Base-by-base conservation (phyloP, 768 basidiomycete genomes). In the Russula earlei region DNA sequence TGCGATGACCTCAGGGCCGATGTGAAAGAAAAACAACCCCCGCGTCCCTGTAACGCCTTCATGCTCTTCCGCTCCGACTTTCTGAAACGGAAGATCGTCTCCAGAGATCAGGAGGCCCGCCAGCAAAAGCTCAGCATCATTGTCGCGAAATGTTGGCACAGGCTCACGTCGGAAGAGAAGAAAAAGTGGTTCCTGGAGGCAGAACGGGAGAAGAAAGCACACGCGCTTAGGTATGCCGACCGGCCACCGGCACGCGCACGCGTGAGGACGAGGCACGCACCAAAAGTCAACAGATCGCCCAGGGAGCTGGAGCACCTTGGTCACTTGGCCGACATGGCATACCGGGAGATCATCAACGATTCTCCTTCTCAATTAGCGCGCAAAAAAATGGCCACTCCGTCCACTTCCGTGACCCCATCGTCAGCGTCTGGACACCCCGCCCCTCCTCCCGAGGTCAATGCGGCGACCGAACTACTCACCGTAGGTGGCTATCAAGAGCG, bases 91-190 rank as follows among this genome's bases (percentile, higher is more conserved):
- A 69, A 69, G 19, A 56, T 69, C 11, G 71, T 79, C 42, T 74
- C 76, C 3, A 64, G 69, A 15, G 67, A 72, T 22, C 68, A 76
- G 36, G 77, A 79, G 66, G 72, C 71, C 43, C 74, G 77, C 44
- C 81, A 83, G 65, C 77, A 79, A 66, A 77, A 79, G 55, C 72
- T 81, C 57, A 76, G 74, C 56, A 70, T 76, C 54, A 72, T 80
- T 59, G 78, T 76, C 9, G 81, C 75, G 6, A 70, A 74, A 65
- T 72, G 76, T 64, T 83, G 81, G 81, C 73, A 72, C 27, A 69
- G 69, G 62, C 69, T 81, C 40, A 59, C 65, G 6, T 55, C 63
- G 0, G 65, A 62, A 33, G 71, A 72, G 37, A 71, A 69, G 63
- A 61, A 59, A 36, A 48, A 65, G n/a, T 76, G 76, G 74, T 59